Base-by-base conservation (phyloP, 176 grass and related monocot genomes). In the Carex cristatella region DNA sequence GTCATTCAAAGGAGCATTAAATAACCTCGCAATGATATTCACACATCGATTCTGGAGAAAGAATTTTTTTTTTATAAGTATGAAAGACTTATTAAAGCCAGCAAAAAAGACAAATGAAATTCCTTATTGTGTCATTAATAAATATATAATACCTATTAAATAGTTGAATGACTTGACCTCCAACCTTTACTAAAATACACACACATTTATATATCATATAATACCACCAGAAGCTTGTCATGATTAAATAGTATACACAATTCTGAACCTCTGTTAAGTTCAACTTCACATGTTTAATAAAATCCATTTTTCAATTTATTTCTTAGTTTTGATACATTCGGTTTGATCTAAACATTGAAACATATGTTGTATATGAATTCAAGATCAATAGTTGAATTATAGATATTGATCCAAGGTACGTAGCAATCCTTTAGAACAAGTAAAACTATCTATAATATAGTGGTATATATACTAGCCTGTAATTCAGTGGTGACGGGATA, bases 401-500 rank as follows among this genome's bases (percentile, higher is more conserved):
- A 4, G 60, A 23, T 19, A 62, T 62, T 27, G 6, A 51, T 10
- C 23, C 23, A 23, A 23, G 23, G 23, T 51, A 8, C 2, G 48
- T 11, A 11, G 2, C 11, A 51, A 51, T 51, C 48, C 2, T 0
- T 2, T 51, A 51, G 11, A 51, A 51, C 1, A 51, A 51, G 48
- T 51, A 51, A 51, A 51, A 10, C 44, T 48, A 2, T 11, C 11
- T 51, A 51, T 51, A 51, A 2, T 11, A 51, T 51, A 51, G 48
- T 18, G 42, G n/a, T 19, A 1, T 38, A 60, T 19, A 1, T 38
- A 60, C 69, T 78, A 86, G 82, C 94, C 89, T 94, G 92, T 18
- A 97, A 79, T 79, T 98, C 95, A 3, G 91, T 98, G 84, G 95
- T 98, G 88, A 98, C 92, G 0, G 95, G 95, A 85, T 93, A 97